A percentile compares a stretch with the other conserved stretches of the same genome.
Evolutionary conservation across 805 yeast species (phyloP).

Genomic region (Kuraishia capsulata): DNA sequence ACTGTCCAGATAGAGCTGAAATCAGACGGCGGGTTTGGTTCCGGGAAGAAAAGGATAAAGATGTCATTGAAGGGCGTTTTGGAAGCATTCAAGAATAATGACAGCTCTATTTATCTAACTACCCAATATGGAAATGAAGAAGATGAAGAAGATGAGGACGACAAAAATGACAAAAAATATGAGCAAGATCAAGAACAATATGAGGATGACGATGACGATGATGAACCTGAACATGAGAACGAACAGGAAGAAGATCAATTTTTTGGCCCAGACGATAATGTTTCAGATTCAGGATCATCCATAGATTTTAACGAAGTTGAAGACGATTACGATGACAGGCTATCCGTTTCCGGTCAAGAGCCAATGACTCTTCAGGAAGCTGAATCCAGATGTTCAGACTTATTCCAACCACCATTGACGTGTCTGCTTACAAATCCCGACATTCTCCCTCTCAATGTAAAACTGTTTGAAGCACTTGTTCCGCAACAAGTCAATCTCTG

Average conservation of each 20-base stretch:
- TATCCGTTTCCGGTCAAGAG: conserved; percentile 8
- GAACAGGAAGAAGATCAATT: conserved; percentile 10
- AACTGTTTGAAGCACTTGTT: conserved; percentile 29
- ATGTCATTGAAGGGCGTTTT: conserved; percentile 44
- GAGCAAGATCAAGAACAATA: conserved; percentile 11
- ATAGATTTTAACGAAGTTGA: conserved; percentile 33
- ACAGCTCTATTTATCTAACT: conserved; percentile 47
- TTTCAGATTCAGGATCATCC: conserved; percentile 27
- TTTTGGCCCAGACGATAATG: conserved; percentile 6
- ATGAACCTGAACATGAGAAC: conserved; percentile 21
- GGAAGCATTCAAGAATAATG: conserved; percentile 28
- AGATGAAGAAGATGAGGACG: conserved; percentile 25
- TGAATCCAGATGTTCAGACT: conserved; percentile 33
- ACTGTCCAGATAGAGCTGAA: conserved; percentile 50
- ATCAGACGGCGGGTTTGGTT: conserved; percentile 56
- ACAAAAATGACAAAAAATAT: conserved; percentile 16
- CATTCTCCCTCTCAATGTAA: conserved; percentile 32
- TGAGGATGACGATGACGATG: conserved; percentile 26
- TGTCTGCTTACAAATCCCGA: conserved; percentile 19
- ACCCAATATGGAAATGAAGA: conserved; percentile 56
- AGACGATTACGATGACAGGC: conserved; percentile 32
- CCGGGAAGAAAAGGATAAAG: conserved; percentile 44
- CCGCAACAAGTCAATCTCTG: conserved; percentile 73
- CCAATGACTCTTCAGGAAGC: conserved; percentile 25
- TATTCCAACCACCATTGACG: conserved; percentile 57